Evolutionary conservation across 1,284 basidiomycete genomes (phyloP).

Genomic region (Cystobasidiaceae sp.): DNA sequence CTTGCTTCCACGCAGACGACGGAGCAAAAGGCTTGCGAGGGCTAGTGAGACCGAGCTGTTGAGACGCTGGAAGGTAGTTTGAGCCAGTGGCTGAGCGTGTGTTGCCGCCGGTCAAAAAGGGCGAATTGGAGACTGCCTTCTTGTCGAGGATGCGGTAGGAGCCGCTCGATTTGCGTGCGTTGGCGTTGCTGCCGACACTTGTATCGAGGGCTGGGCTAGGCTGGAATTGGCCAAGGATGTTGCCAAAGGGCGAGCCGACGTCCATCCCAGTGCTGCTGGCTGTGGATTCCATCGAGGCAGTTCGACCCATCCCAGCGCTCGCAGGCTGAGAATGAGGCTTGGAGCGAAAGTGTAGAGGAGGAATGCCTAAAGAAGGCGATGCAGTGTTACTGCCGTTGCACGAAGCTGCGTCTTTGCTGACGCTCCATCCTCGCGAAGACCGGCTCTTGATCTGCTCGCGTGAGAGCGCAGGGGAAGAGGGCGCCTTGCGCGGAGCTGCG

Average conservation of each 20-base stretch:
- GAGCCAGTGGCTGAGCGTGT: slow-evolving; percentile 6
- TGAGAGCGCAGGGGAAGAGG: slow-evolving; percentile 18
- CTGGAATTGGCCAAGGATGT: slow-evolving; percentile 21
- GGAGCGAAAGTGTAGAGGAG: slow-evolving; percentile 21
- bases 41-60: not conserved
- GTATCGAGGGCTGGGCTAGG: not conserved
- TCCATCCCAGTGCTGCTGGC: slow-evolving; percentile 10
- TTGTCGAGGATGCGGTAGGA: slow-evolving; percentile 26
- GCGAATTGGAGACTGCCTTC: slow-evolving; percentile 30
- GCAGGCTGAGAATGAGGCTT: not conserved
- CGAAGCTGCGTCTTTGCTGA: not conserved
- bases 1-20: not conserved
- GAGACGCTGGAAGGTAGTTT: not conserved
- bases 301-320: slow-evolving; percentile 11
- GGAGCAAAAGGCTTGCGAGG: slow-evolving; percentile 27
- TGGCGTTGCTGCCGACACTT: too few species aligned
- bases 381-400: not conserved
- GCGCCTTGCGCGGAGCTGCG: slow-evolving; percentile 6
- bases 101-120: slow-evolving; percentile 29
- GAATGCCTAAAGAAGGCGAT: not conserved
- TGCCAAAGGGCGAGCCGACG: slow-evolving; percentile 23
- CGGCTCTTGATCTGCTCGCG: slow-evolving; percentile 32
- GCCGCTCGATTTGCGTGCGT: slow-evolving; percentile 20
- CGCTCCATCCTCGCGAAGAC: slow-evolving; percentile 21
- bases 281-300: slow-evolving; percentile 8